These are phyloP conservation scores for Serendipita vermifera DNA, from an alignment of 768 basidiomycete genomes.

Conservation along the genomic window DNA sequence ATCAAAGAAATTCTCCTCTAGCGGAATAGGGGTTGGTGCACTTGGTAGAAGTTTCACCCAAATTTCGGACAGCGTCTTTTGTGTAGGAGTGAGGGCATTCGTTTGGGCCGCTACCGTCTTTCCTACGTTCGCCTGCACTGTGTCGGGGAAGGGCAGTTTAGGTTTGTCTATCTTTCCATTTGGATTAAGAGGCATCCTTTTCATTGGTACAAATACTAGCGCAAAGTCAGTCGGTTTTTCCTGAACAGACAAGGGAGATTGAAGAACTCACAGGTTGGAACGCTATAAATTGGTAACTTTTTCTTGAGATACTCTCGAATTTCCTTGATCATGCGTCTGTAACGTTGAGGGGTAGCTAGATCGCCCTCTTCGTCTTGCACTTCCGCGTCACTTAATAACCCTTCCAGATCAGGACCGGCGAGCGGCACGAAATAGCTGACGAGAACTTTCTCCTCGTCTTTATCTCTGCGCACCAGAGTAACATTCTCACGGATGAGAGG, in stretches of 20 bases:
- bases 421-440: conserved; percentile 95
- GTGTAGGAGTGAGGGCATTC: conserved; percentile 47
- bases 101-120: conserved; percentile 23
- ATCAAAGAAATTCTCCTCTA: conserved; percentile 96
- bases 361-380: conserved; percentile 46
- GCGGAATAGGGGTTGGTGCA: conserved; percentile 59
- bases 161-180: conserved; percentile 99
- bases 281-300: conserved; percentile 88
- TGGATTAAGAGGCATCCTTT: conserved; percentile 93
- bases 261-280: conserved; percentile 65
- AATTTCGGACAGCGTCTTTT: conserved; percentile 67
- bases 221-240: conserved; percentile 1
- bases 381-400: conserved; percentile 44
- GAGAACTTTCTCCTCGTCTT: conserved; percentile 98
- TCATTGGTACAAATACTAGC: conserved; percentile 84
- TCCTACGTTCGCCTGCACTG: conserved; percentile 46
- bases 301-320: conserved; percentile 92
- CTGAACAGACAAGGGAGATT: conserved; percentile 6
- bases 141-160: conserved; percentile 95
- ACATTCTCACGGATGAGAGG: conserved; percentile 95
- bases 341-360: conserved; percentile 66
- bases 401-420: conserved; percentile 52
- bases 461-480: conserved; percentile 89
- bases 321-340: conserved; percentile 80
- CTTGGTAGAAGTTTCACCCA: conserved; percentile 76